These are phyloP conservation scores for Colletotrichum sidae DNA, from an alignment of 2,329 filamentous ascomycete genomes.

Conservation along the genomic window DNA sequence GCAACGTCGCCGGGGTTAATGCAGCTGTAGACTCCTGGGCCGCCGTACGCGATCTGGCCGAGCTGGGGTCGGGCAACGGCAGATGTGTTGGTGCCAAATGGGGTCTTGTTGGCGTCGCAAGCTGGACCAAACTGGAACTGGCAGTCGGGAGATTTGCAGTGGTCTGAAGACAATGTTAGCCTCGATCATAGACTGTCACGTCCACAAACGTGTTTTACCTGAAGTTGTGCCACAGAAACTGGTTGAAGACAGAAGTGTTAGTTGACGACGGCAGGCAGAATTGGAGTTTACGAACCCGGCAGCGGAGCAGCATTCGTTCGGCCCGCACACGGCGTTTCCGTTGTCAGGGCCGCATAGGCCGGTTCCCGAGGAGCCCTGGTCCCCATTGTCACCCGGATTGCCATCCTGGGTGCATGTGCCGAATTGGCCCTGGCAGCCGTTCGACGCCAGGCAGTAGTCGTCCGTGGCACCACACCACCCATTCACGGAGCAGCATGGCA, in stretches of 20 bases:
- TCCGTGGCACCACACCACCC: slow-evolving; percentile 53
- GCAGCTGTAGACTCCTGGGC: slow-evolving; percentile 43
- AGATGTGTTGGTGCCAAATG: slow-evolving; percentile 60
- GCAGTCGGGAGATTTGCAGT: slow-evolving; percentile 67
- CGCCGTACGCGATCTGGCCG: slow-evolving; percentile 62
- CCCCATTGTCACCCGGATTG: slow-evolving; percentile 4
- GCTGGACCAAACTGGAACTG: slow-evolving; percentile 62
- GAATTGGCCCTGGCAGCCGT: slow-evolving; percentile 50
- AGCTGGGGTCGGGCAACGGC: slow-evolving; percentile 59
- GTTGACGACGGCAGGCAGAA: slow-evolving; percentile 44
- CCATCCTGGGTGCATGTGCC: slow-evolving; percentile 39
- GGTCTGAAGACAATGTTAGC: slow-evolving; percentile 11
- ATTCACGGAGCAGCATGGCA: slow-evolving; percentile 43
- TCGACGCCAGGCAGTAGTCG: slow-evolving; percentile 49
- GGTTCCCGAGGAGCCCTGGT: slow-evolving; percentile 43
- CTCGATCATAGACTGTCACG: background rate
- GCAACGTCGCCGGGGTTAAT: slow-evolving; percentile 48
- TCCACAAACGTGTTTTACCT: slow-evolving; percentile 6
- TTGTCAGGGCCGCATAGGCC: slow-evolving; percentile 55
- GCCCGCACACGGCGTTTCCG: slow-evolving; percentile 39
- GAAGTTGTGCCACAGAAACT: slow-evolving; percentile 29
- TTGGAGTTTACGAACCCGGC: slow-evolving; percentile 38
- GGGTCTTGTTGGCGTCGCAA: slow-evolving; percentile 65
- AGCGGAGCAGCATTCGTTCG: slow-evolving; percentile 44
- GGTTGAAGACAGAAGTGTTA: background rate